Conservation (phyloP, 306 rosid species). For the Citrullus amarus region DNA sequence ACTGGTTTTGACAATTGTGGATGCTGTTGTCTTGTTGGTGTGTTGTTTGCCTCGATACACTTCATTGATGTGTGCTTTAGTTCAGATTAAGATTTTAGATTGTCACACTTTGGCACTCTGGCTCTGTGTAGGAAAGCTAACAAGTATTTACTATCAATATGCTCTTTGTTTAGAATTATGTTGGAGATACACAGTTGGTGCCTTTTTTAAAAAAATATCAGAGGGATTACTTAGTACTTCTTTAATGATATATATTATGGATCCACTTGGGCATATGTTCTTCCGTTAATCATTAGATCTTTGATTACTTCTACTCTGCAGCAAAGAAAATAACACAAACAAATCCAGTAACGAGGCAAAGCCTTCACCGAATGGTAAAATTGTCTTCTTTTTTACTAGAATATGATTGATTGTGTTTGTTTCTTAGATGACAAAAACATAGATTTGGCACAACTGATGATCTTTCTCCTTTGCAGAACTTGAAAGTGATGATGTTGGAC, state of each 20-base stretch:
- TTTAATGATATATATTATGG: not conserved
- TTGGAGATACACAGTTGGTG: not conserved
- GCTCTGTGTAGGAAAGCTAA: not conserved
- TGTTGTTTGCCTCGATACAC: not conserved
- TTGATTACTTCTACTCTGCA: slow-evolving; percentile 20
- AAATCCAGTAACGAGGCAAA: slow-evolving; percentile 53
- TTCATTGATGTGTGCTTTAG: not conserved
- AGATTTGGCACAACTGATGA: not conserved
- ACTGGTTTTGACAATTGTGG: not conserved
- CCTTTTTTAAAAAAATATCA: not conserved
- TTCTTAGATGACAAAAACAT: not conserved
- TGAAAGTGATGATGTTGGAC: slow-evolving; percentile 70
- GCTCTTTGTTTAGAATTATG: not conserved
- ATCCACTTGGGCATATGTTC: not conserved
- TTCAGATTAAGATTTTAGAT: not conserved
- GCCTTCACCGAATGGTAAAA: slow-evolving; percentile 69
- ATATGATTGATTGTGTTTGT: not conserved
- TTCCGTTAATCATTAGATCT: not conserved
- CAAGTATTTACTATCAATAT: not conserved
- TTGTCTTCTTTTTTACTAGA: not conserved
- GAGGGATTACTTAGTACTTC: not conserved
- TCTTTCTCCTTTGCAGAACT: slow-evolving; percentile 32
- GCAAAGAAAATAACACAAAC: slow-evolving; percentile 50
- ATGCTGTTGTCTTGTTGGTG: not conserved
- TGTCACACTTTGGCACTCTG: not conserved